Percentiles rank a stretch among this genome's conserved stretches.
phyloP scores from a whole-genome alignment of 2,329 filamentous ascomycete species.

The Fusarium keratoplasticum region DNA sequence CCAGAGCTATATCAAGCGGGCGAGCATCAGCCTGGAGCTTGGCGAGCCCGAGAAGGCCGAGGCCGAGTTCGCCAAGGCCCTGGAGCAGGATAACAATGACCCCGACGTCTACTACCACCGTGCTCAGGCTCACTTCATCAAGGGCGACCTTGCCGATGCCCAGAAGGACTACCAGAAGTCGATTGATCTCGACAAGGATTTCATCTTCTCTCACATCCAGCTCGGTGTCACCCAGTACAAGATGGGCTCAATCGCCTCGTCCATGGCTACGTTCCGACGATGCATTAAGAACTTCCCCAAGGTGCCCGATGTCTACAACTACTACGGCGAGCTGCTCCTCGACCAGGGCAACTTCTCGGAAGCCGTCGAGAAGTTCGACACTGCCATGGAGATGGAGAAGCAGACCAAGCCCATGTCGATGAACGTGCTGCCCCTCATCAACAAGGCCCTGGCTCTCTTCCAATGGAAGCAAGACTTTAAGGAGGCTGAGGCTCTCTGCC shows the following conservation, averaged over 20 bases:
- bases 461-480: slow-evolving; percentile 98
- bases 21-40: slow-evolving; percentile 96
- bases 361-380: slow-evolving; percentile 98
- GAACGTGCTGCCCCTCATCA: slow-evolving; percentile 97
- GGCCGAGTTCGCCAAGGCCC: slow-evolving; percentile 86
- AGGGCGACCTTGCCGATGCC: slow-evolving; percentile 90
- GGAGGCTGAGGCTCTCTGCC: slow-evolving; percentile 95
- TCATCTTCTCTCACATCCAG: slow-evolving; percentile 99
- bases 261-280: slow-evolving; percentile 97
- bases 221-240: slow-evolving; percentile 99
- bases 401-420: slow-evolving; percentile 92
- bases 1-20: slow-evolving; percentile 98
- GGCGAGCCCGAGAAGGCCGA: slow-evolving; percentile 89
- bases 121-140: slow-evolving; percentile 97
- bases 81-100: slow-evolving; percentile 86
- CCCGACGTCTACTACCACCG: slow-evolving; percentile 99
- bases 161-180: slow-evolving; percentile 99
- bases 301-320: slow-evolving; percentile 98
- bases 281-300: slow-evolving; percentile 99
- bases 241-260: slow-evolving; percentile 97
- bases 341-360: slow-evolving; percentile 97
- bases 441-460: slow-evolving; percentile 97
- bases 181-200: slow-evolving; percentile 93
- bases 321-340: slow-evolving; percentile 96
- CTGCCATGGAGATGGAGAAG: slow-evolving; percentile 98